Conservation (phyloP, 2,329 filamentous ascomycete species). For the Ophiognomonia clavigignenti-juglandacearum region DNA sequence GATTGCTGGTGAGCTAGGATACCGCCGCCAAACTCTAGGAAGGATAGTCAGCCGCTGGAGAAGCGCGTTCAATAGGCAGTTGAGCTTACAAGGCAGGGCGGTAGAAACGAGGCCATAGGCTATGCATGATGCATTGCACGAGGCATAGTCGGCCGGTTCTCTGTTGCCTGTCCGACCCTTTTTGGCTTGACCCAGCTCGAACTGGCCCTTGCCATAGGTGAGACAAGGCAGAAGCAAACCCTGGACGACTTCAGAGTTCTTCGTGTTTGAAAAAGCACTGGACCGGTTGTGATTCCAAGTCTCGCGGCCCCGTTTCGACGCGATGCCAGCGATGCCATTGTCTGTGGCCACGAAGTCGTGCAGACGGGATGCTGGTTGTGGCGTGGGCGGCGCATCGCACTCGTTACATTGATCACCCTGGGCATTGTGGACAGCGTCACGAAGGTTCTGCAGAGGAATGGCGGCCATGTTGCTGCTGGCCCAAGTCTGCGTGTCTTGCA, state of each 20-base stretch:
- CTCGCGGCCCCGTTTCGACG: not conserved
- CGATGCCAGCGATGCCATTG: not conserved
- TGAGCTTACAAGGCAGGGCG: conserved; percentile 10
- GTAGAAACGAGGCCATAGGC: conserved; percentile 7
- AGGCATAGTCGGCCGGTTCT: not conserved
- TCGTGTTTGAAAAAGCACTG: conserved; percentile 8
- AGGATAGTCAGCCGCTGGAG: not conserved
- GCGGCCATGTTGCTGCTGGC: not conserved
- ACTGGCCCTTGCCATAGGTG: conserved; percentile 12
- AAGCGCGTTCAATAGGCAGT: too few species aligned
- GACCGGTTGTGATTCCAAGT: conserved; percentile 3
- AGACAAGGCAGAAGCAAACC: conserved; percentile 13
- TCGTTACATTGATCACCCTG: not conserved
- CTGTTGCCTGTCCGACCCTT: conserved; percentile 1
- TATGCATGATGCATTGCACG: conserved; percentile 8
- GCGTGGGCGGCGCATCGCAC: not conserved
- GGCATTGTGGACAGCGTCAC: not conserved
- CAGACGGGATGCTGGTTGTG: not conserved
- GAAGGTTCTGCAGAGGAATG: not conserved
- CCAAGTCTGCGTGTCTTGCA: too few species aligned
- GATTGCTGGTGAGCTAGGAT: conserved; percentile 11
- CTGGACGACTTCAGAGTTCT: conserved; percentile 9
- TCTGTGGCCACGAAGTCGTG: conserved; percentile 13
- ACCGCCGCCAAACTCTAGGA: conserved; percentile 13
- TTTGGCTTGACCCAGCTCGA: conserved; percentile 8